phyloP scores from a whole-genome alignment of 1,284 basidiomycete genomes.

The Pseudozyma pruni region DNA sequence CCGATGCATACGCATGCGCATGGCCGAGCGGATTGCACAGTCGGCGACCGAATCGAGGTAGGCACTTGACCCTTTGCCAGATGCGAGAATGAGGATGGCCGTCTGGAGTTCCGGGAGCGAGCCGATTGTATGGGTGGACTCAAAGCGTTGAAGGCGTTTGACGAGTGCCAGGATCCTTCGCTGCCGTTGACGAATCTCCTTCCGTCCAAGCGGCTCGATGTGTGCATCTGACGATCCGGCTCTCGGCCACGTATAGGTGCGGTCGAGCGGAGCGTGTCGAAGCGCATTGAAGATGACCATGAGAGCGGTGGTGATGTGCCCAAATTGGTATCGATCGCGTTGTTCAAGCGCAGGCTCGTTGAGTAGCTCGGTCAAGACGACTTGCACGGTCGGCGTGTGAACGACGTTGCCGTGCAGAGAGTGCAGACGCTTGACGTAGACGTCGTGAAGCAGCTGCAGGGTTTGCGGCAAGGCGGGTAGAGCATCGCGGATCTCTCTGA shows the following conservation, averaged over 20 bases:
- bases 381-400: constrained; percentile 22
- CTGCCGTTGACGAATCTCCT: constrained; percentile 29
- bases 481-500: constrained; percentile 23
- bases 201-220: constrained; percentile 24
- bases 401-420: constrained; percentile 35
- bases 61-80: constrained; percentile 24
- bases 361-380: constrained; percentile 29
- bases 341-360: constrained; percentile 24
- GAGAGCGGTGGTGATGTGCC: constrained; percentile 28
- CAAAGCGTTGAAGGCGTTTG: constrained; percentile 35
- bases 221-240: constrained; percentile 2
- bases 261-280: constrained; percentile 28
- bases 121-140: constrained; percentile 22
- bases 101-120: constrained; percentile 33
- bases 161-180: constrained; percentile 29
- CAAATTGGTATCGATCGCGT: constrained; percentile 26
- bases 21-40: constrained; percentile 36
- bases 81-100: constrained; percentile 29
- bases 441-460: constrained; percentile 26
- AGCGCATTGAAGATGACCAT: constrained; percentile 40
- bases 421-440: constrained; percentile 29
- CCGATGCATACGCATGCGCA: constrained; percentile 48
- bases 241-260: constrained; percentile 16
- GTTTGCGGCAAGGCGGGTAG: constrained; percentile 20
- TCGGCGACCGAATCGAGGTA: constrained; percentile 33